Percentiles rank a stretch among this genome's conserved stretches.
Evolutionary conservation across 116 monocot species (phyloP).

Genomic region (Papilionanthe hybrid): DNA sequence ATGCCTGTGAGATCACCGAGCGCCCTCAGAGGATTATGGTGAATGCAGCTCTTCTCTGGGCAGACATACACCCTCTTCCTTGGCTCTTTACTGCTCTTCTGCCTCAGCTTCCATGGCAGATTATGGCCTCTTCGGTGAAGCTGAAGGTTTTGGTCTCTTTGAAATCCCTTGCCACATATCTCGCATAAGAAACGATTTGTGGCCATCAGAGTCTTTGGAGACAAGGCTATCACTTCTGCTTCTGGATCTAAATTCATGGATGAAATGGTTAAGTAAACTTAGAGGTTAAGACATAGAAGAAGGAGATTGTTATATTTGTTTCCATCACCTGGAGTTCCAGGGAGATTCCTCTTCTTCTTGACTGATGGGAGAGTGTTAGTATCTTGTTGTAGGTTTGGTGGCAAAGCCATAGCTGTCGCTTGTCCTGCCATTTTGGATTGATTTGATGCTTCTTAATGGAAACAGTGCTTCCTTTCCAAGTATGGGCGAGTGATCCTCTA

Average conservation of each 20-base stretch:
- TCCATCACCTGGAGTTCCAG: conserved; percentile 74
- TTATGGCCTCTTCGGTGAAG: conserved; percentile 75
- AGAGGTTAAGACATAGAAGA: not conserved
- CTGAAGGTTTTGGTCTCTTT: conserved; percentile 81
- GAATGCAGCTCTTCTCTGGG: conserved; percentile 67
- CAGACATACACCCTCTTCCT: conserved; percentile 75
- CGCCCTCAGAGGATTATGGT: conserved; percentile 55
- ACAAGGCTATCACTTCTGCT: conserved; percentile 73
- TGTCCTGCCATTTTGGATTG: conserved; percentile 29
- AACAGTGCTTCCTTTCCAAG: conserved; percentile 4
- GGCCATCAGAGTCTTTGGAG: conserved; percentile 62
- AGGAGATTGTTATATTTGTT: not conserved
- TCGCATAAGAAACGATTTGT: conserved; percentile 73
- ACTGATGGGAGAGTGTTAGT: conserved; percentile 1
- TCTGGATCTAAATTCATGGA: conserved; percentile 39
- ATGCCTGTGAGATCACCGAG: conserved; percentile 77
- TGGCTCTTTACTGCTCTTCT: conserved; percentile 51
- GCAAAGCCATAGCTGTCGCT: conserved; percentile 7
- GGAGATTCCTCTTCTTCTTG: conserved; percentile 86
- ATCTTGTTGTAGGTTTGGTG: not conserved
- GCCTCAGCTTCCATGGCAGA: conserved; percentile 74
- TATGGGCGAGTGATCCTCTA: not conserved
- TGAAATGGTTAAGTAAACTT: not conserved
- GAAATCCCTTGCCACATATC: conserved; percentile 77
- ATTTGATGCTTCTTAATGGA: not conserved